Percentiles rank a stretch among this genome's conserved stretches.
These are phyloP conservation scores for Lasiosphaeria ovina DNA, from an alignment of 495 filamentous ascomycete species.

Conservation along the genomic window DNA sequence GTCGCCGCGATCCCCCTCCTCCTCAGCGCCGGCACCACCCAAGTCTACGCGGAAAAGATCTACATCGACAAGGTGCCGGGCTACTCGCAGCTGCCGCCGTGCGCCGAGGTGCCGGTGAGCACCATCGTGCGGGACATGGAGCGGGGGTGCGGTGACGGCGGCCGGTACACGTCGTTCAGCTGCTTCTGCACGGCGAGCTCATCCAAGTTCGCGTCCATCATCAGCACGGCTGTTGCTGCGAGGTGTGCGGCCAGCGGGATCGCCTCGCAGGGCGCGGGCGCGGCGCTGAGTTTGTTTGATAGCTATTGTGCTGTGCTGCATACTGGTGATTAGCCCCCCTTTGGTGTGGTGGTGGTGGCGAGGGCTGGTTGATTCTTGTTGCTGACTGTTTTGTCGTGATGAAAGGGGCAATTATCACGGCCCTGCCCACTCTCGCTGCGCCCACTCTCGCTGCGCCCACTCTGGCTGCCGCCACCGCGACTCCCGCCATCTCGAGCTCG, in stretches of 20 bases:
- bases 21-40: background rate
- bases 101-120: conserved; percentile 22
- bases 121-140: conserved; percentile 23
- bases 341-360: background rate
- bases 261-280: background rate
- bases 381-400: too few relatives aligned
- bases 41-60: conserved; percentile 7
- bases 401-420: too few relatives aligned
- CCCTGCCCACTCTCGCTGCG: too few relatives aligned
- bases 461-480: too few relatives aligned
- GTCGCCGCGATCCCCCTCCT: background rate
- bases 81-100: conserved; percentile 20
- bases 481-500: too few relatives aligned
- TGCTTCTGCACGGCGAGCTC: conserved; percentile 32
- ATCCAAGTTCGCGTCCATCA: conserved; percentile 19
- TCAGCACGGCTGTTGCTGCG: conserved; percentile 3
- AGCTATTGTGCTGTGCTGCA: background rate
- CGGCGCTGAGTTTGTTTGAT: background rate
- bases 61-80: conserved; percentile 24
- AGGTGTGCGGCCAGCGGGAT: background rate
- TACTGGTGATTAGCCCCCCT: background rate
- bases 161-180: conserved; percentile 22
- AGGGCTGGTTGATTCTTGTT: too few relatives aligned
- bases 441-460: too few relatives aligned
- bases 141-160: conserved; percentile 24